Evolutionary conservation across 2,329 filamentous ascomycete species (phyloP), one percentile per base, ranked within the genome.

Genomic region (Bipolaris cookei): DNA sequence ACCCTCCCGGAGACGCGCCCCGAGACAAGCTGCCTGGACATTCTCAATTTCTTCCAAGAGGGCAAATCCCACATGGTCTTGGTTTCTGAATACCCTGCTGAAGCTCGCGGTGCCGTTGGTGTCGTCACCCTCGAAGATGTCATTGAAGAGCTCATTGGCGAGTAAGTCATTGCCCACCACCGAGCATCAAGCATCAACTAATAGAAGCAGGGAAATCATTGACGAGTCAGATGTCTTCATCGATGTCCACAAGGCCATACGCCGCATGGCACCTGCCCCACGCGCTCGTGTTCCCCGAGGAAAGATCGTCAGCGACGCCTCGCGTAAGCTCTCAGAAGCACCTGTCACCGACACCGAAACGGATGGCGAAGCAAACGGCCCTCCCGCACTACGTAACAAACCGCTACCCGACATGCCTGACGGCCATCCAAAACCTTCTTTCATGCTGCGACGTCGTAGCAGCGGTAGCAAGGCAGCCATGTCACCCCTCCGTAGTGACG

Each of bases 41-140:
- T 99, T 70, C 92, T 99, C 79, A 99, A 99, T 80, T 99, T 97
- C 78, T 99, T 99, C 81, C 95, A 99, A 77, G 95, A 99, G 81
- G 95, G 95, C 69, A 99, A 99, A 76, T 97, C 93, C 1, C 95
- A 99, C 77, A 97, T 99, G 93, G 94, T 98, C 0, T 82, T 99
- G 25, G 95, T 98, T 7, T 97, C 94, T 0, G 91, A 97, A 70
- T 85, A 81, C 63, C 95, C 95, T 1, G 93, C 94, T n/a, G 91
- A 96, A 64, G 89, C 96, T 69, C 88, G 90, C 69, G 95, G 95
- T 43, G 92, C 93, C 5, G 81, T 97, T 11, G 95, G 95, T 54
- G 95, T 99, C 3, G 92, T 99, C 14, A 99, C 95, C 0, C 81
- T 99, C 2, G 95, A 99, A 76, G 95, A 99, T 76, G 95, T 99